phyloP scores from a whole-genome alignment of 1,284 basidiomycete species.

The Puccinia coronata region DNA sequence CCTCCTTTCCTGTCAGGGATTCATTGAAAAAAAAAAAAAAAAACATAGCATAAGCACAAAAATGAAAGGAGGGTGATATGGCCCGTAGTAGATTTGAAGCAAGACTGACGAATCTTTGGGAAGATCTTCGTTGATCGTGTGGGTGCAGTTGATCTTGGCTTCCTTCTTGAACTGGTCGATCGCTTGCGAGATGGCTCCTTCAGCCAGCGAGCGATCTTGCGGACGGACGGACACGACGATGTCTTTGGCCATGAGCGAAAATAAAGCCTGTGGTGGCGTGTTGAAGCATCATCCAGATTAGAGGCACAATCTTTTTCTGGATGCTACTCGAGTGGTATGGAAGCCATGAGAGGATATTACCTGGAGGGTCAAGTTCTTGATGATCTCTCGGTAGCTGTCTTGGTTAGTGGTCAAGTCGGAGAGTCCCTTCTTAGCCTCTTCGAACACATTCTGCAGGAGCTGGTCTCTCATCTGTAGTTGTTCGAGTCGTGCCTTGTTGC shows the following conservation, averaged over 20 bases:
- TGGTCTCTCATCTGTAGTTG: constrained; percentile 90
- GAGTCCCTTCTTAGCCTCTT: constrained; percentile 69
- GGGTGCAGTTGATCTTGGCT: constrained; percentile 70
- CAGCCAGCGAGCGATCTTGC: constrained; percentile 66
- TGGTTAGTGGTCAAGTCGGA: constrained; percentile 63
- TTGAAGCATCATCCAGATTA: too few relatives aligned
- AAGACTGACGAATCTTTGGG: constrained; percentile 69
- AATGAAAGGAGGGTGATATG: background rate
- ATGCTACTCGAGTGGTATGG: background rate
- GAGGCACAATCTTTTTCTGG: too few relatives aligned
- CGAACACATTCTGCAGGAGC: constrained; percentile 84
- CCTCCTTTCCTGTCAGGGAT: constrained; percentile 71
- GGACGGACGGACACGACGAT: constrained; percentile 68
- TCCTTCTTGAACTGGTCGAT: constrained; percentile 70
- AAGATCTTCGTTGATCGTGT: constrained; percentile 70
- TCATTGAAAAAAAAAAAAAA: background rate
- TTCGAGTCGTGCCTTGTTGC: constrained; percentile 90
- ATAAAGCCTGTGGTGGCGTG: constrained; percentile 62
- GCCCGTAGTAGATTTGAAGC: background rate
- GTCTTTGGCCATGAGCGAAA: constrained; percentile 70
- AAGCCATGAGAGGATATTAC: background rate
- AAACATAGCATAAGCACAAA: background rate
- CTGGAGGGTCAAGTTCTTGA: constrained; percentile 35
- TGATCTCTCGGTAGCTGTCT: constrained; percentile 10
- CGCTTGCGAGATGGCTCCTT: constrained; percentile 69